phyloP scores from a whole-genome alignment of 495 filamentous ascomycete genomes.

The Talaromyces liani region DNA sequence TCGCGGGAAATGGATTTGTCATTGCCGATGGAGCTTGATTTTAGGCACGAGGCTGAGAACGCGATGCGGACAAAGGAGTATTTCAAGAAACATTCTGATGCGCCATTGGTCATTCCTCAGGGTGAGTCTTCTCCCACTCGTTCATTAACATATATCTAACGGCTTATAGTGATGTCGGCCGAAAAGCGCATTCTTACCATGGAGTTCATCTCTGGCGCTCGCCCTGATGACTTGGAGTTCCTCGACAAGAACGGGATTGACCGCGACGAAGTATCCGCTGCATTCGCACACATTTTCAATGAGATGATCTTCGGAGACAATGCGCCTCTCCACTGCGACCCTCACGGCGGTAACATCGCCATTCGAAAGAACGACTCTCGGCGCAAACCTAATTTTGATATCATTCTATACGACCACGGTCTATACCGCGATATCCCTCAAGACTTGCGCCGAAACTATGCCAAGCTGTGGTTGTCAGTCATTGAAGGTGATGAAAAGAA shows the following conservation, averaged over 20 bases:
- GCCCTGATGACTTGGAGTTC: conserved; percentile 83
- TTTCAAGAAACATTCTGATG: conserved; percentile 60
- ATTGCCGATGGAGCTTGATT: conserved; percentile 86
- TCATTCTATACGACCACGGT: conserved; percentile 97
- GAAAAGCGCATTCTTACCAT: conserved; percentile 88
- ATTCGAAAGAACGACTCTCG: conserved; percentile 64
- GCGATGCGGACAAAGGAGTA: conserved; percentile 71
- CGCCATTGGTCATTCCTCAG: conserved; percentile 80
- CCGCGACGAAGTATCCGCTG: conserved; percentile 92
- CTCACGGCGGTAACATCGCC: conserved; percentile 94
- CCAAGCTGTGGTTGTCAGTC: conserved; percentile 95
- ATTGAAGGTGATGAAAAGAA: conserved; percentile 73
- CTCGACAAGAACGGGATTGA: conserved; percentile 81
- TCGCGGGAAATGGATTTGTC: conserved; percentile 88
- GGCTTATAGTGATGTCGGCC: conserved; percentile 68
- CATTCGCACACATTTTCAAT: conserved; percentile 90
- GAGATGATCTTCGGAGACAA: conserved; percentile 96
- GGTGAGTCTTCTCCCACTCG: conserved; percentile 21
- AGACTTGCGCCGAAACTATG: conserved; percentile 74
- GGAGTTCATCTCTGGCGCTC: conserved; percentile 82
- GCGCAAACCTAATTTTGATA: conserved; percentile 77
- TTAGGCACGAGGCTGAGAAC: conserved; percentile 78
- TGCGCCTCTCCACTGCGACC: conserved; percentile 93
- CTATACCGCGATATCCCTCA: conserved; percentile 88
- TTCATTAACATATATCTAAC: not conserved